Base-by-base conservation (phyloP, 306 rosid genomes). In the Bauhinia variegata region DNA sequence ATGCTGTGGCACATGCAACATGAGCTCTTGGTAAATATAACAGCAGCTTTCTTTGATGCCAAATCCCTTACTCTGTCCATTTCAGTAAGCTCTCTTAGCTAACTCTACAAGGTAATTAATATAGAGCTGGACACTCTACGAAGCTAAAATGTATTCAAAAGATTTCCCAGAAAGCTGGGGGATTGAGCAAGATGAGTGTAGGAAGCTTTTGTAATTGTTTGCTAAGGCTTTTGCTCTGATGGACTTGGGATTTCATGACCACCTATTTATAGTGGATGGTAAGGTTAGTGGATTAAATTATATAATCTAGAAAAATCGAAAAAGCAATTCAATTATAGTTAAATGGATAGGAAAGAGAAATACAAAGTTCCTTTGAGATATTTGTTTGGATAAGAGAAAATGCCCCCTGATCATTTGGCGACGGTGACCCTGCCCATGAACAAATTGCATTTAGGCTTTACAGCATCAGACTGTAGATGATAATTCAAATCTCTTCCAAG, bases 1-100 rank as follows among this genome's bases (percentile, higher is more conserved):
- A 95, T 83, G 70, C 97, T 95, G 67, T 95, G 96, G 77, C 97
- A 86, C 87, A 95, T 91, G 86, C 79, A 95, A 66, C 97, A 95
- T 41, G 96, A 83, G 79, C 99, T 95, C 89, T 89, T 91, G 16
- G 97, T 85, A 60, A 95, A 95, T 77, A 95, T 88, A 75, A 95
- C 99, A 4, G 93, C 96, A 7, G 99, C 99, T 65, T 85, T 95
- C 89, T 88, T 87, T 67, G 97, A 80, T 69, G 99, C 95, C 87
- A 95, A 84, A 19, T 85, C 85, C 72, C 76, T 85, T 23, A 95
- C 86, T 68, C 83, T 88, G 65, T 95, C 96, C 99, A 95, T 95
- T 56, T 7, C 66, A 23, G 8, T 53, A 30, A 49, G 54, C 15
- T 47, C 42, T 13, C 61, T 13, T 34, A 23, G 30, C 46, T 55